Conservation (phyloP, 2,329 filamentous ascomycete species). For the Albifimbria verrucaria region DNA sequence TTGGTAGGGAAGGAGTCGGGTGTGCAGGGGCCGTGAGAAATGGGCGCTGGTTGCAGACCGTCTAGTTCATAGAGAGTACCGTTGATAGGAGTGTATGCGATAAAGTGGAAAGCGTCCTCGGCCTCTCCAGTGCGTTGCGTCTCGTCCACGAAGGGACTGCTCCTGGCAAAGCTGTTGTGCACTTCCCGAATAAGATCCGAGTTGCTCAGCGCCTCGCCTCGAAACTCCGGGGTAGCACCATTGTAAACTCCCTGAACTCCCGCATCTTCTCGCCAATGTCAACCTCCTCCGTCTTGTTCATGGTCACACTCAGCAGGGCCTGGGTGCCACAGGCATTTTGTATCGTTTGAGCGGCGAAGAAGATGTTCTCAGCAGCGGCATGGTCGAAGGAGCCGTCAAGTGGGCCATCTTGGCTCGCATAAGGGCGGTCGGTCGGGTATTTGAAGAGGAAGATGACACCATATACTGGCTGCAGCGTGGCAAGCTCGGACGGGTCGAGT, state of each 20-base stretch:
- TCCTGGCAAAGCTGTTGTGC: constrained; percentile 87
- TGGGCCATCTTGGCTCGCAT: constrained; percentile 58
- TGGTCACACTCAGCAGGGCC: constrained; percentile 82
- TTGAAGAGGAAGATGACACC: constrained; percentile 99
- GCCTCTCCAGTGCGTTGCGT: constrained; percentile 64
- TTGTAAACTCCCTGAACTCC: constrained; percentile 86
- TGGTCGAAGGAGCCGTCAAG: constrained; percentile 81
- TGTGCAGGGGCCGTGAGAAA: constrained; percentile 76
- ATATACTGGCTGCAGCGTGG: constrained; percentile 73
- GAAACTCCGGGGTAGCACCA: constrained; percentile 74
- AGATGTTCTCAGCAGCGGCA: constrained; percentile 70
- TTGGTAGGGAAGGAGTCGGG: constrained; percentile 70
- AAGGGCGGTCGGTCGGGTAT: constrained; percentile 71
- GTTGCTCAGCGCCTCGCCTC: constrained; percentile 59
- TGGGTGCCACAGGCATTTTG: constrained; percentile 98
- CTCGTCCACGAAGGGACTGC: constrained; percentile 90
- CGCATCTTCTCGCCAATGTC: constrained; percentile 68
- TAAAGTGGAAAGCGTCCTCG: constrained; percentile 96
- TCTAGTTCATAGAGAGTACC: constrained; percentile 89
- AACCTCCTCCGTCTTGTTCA: constrained; percentile 74
- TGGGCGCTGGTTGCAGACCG: constrained; percentile 88
- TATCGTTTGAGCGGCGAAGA: constrained; percentile 96
- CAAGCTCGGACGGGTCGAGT: constrained; percentile 73
- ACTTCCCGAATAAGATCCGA: constrained; percentile 69
- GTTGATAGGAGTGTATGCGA: constrained; percentile 83